phyloP scores from a whole-genome alignment of 2,329 filamentous ascomycete species.

The Dactylonectria estremocensis region DNA sequence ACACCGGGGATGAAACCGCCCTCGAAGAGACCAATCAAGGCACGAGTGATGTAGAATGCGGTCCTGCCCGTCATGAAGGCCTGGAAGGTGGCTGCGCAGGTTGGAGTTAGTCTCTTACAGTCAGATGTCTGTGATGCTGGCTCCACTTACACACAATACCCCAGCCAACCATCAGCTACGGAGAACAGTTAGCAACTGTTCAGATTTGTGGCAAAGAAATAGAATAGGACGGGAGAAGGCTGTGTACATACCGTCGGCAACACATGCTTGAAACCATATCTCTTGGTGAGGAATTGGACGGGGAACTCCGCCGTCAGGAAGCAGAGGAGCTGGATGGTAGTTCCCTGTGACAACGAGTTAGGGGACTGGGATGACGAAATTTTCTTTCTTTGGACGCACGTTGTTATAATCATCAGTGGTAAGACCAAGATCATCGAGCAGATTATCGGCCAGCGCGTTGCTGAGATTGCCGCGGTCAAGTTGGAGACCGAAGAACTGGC shows the following conservation, averaged over 20 bases:
- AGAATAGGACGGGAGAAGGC: no score
- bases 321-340: conserved; percentile 68
- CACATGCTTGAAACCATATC: conserved; percentile 70
- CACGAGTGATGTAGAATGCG: conserved; percentile 65
- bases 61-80: conserved; percentile 65
- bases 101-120: conserved; percentile 50
- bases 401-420: conserved; percentile 70
- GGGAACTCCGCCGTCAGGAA: conserved; percentile 58
- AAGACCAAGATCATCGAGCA: conserved; percentile 68
- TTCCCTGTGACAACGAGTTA: conserved; percentile 53
- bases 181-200: neutral
- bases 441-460: conserved; percentile 74
- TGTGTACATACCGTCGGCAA: conserved; percentile 58
- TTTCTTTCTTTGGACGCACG: conserved; percentile 42
- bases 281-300: conserved; percentile 41
- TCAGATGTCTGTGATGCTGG: neutral
- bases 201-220: no score
- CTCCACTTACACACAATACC: conserved; percentile 57
- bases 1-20: conserved; percentile 73
- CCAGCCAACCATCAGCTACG: conserved; percentile 64
- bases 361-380: neutral
- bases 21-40: conserved; percentile 68
- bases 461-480: conserved; percentile 75
- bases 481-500: conserved; percentile 73
- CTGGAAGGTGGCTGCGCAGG: conserved; percentile 58